A percentile compares a stretch with the other conserved stretches of the same genome.
Evolutionary conservation across 768 basidiomycete species (phyloP).

Genomic region (Pleurotus giganteus): DNA sequence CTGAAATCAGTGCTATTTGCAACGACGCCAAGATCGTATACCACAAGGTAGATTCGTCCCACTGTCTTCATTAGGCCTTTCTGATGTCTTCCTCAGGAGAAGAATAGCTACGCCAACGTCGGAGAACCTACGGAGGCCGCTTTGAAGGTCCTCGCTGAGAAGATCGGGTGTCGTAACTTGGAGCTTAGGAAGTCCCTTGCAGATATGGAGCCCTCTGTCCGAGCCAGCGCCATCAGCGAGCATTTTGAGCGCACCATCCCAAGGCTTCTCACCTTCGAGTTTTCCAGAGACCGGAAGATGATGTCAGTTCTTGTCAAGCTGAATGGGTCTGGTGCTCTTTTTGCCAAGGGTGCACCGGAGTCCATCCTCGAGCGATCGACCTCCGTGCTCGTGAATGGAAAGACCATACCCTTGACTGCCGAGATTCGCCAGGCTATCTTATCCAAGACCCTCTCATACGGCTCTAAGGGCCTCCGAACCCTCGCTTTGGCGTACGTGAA

Average conservation of each 20-base stretch:
- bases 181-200: conserved; percentile 56
- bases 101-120: conserved; percentile 72
- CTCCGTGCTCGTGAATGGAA: conserved; percentile 64
- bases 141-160: conserved; percentile 92
- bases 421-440: conserved; percentile 60
- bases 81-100: conserved; percentile 53
- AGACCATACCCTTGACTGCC: conserved; percentile 61
- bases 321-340: conserved; percentile 69
- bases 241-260: conserved; percentile 73
- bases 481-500: conserved; percentile 89
- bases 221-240: conserved; percentile 84
- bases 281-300: conserved; percentile 97
- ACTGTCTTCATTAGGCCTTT: background rate
- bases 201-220: conserved; percentile 51
- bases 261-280: conserved; percentile 93
- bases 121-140: conserved; percentile 99
- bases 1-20: conserved; percentile 90
- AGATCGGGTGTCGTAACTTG: conserved; percentile 74
- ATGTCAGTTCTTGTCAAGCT: conserved; percentile 92
- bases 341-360: conserved; percentile 97
- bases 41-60: conserved; percentile 52
- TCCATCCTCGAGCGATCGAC: conserved; percentile 89
- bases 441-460: conserved; percentile 69
- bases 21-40: conserved; percentile 94
- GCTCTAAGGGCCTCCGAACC: conserved; percentile 80